phyloP scores from a whole-genome alignment of 345 rosid genomes.

The Kernera saxatilis region DNA sequence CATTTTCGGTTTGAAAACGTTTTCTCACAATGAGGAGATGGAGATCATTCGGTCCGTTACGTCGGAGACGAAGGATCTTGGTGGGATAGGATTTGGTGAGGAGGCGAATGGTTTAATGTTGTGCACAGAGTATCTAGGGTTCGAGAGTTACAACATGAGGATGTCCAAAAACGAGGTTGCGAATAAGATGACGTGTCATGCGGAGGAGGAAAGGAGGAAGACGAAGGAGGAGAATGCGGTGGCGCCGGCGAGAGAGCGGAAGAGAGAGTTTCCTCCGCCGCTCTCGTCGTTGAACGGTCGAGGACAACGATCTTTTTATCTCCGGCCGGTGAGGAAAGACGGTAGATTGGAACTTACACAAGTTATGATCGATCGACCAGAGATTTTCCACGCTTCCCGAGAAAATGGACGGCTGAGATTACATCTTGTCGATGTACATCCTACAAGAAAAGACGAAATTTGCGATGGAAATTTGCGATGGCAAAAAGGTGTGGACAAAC shows the following conservation, averaged over 20 bases:
- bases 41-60: not conserved
- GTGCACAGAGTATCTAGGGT: constrained; percentile 85
- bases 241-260: constrained; percentile 25
- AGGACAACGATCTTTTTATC: constrained; percentile 57
- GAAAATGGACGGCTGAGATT: constrained; percentile 63
- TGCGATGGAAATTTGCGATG: not conserved
- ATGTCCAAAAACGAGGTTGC: constrained; percentile 33
- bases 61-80: constrained; percentile 31
- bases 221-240: constrained; percentile 11
- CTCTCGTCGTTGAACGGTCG: constrained; percentile 55
- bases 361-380: constrained; percentile 53
- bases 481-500: not conserved
- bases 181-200: not conserved
- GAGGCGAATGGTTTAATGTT: constrained; percentile 55
- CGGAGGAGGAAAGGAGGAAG: constrained; percentile 12
- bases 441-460: not conserved
- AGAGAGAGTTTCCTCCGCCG: constrained; percentile 49
- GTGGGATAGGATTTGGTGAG: constrained; percentile 39
- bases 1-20: no score
- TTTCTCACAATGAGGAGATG: no score
- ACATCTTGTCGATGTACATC: constrained; percentile 40
- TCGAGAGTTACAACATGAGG: constrained; percentile 68
- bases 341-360: constrained; percentile 65
- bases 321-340: constrained; percentile 54
- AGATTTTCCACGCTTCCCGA: constrained; percentile 49